A percentile compares a stretch with the other conserved stretches of the same genome.
These are phyloP conservation scores for Plasmodium blacklocki DNA, from an alignment of 169 alveolate genomes.

Conservation along the genomic window DNA sequence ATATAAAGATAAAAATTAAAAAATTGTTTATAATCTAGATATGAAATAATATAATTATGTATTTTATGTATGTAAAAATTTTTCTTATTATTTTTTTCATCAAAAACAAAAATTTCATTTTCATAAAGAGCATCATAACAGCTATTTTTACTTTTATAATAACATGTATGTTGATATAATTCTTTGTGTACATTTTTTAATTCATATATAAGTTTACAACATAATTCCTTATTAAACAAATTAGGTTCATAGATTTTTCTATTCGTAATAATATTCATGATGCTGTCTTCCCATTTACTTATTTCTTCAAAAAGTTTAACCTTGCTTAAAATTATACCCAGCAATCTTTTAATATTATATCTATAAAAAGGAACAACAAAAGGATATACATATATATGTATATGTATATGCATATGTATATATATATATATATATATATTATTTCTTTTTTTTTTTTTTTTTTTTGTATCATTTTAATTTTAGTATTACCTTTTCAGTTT, in stretches of 20 bases:
- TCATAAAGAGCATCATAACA: constrained; percentile 68
- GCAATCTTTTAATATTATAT: constrained; percentile 56
- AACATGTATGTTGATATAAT: constrained; percentile 71
- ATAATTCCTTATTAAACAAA: constrained; percentile 21
- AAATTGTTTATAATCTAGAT: constrained; percentile 54
- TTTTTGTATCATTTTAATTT: no score
- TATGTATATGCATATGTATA: no score
- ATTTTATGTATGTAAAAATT: constrained; percentile 52
- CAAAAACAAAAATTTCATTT: constrained; percentile 63
- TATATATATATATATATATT: no score
- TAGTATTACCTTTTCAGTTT: constrained; percentile 51
- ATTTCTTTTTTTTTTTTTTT: no score
- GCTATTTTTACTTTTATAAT: constrained; percentile 70
- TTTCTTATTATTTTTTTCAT: constrained; percentile 33
- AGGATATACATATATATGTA: no score
- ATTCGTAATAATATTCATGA: constrained; percentile 23
- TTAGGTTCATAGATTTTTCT: constrained; percentile 19
- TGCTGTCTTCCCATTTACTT: constrained; percentile 14
- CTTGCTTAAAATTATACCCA: constrained; percentile 68
- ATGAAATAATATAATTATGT: constrained; percentile 68
- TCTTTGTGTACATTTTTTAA: constrained; percentile 72
- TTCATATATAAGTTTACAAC: constrained; percentile 20
- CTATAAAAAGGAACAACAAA: constrained; percentile 11
- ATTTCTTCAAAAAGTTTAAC: constrained; percentile 53
- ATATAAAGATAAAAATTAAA: constrained; percentile 51